Evolutionary conservation across 1,284 basidiomycete genomes (phyloP), one percentile per base, ranked within the genome.

Genomic region (Ganoderma lucidum): DNA sequence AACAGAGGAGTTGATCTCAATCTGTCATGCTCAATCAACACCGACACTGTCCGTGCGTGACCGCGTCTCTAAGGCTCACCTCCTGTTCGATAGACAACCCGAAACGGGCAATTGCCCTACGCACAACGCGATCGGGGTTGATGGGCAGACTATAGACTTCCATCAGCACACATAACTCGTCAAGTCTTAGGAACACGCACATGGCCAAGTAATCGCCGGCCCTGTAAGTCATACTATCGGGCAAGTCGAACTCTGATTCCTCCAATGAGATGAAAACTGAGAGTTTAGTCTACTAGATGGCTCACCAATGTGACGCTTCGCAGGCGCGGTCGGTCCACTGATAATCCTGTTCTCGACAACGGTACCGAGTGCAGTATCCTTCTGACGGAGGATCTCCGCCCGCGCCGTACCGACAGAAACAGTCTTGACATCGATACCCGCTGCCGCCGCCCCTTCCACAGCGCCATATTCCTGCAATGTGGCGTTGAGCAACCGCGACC

Each of bases 201-300:
- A 87, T 83, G 1, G 84, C 82, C 30, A 87, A 80, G 71, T 86
- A 86, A 74, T 86, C 85, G 15, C 85, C 85, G 2, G 83, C 77
- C 53, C 79, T 73, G 69, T 82, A 83, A 3, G 77, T 79, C 63
- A 76, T 73, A 28, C 78, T 81, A 59, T 83, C 79, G 6, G 84
- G 84, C 8, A 85, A 77, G 66, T 80, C 76, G 70, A 85, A 79
- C 63, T 81, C 82, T 81, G 2, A 15, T 51, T 30, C 15, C 6
- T 28, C 3, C 12, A 10, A n/a, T n/a, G 4, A 14, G 23, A 12
- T 5, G 1, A 15, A 17, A 15, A 32, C 62, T 39, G 19, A 6
- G 4, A 9, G 6, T 8, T n/a, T 3, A 19, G 10, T 4, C 6
- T 63, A 39, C 3, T 19, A 28, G 19, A 23, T 44, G 37, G 56